Evolutionary conservation across 176 grass and related monocot genomes (phyloP).

Genomic region (Canna indica): DNA sequence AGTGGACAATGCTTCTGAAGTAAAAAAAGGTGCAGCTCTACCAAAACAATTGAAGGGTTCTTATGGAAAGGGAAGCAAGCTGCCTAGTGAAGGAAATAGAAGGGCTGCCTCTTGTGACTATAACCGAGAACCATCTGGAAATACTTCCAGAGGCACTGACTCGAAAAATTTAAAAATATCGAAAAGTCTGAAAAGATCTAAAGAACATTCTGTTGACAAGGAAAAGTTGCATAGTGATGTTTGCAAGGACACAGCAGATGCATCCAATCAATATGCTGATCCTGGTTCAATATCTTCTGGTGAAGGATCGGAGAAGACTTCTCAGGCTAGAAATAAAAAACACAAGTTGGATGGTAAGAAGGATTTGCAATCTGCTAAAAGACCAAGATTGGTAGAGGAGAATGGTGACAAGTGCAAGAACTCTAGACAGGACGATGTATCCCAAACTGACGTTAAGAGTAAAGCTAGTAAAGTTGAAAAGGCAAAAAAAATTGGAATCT

Average conservation of each 20-base stretch:
- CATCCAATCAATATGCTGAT: slow-evolving; percentile 24
- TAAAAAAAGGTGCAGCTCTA: slow-evolving; percentile 25
- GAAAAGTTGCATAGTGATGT: slow-evolving; percentile 32
- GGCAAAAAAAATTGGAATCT: slow-evolving; percentile 22
- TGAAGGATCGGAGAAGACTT: slow-evolving; percentile 24
- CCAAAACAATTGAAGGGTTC: slow-evolving; percentile 30
- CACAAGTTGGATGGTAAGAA: slow-evolving; percentile 23
- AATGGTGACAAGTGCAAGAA: slow-evolving; percentile 27
- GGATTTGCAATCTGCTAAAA: slow-evolving; percentile 40
- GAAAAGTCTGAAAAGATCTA: slow-evolving; percentile 30
- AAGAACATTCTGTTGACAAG: slow-evolving; percentile 33
- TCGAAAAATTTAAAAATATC: slow-evolving; percentile 32
- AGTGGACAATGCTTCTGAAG: slow-evolving; percentile 32
- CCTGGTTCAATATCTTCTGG: slow-evolving; percentile 30
- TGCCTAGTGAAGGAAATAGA: slow-evolving; percentile 10
- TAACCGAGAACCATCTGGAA: slow-evolving; percentile 24
- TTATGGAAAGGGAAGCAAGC: slow-evolving; percentile 37
- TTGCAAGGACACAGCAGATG: slow-evolving; percentile 21
- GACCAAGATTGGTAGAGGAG: slow-evolving; percentile 27
- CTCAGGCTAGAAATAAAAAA: slow-evolving; percentile 31
- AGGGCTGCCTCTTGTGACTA: slow-evolving; percentile 7
- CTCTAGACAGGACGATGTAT: slow-evolving; percentile 20
- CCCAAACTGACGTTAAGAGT: slow-evolving; percentile 8
- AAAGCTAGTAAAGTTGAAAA: slow-evolving; percentile 30
- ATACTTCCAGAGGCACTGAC: slow-evolving; percentile 10